These are phyloP conservation scores for Capsicum baccatum DNA, from an alignment of 257 asterid genomes.

Conservation along the genomic window DNA sequence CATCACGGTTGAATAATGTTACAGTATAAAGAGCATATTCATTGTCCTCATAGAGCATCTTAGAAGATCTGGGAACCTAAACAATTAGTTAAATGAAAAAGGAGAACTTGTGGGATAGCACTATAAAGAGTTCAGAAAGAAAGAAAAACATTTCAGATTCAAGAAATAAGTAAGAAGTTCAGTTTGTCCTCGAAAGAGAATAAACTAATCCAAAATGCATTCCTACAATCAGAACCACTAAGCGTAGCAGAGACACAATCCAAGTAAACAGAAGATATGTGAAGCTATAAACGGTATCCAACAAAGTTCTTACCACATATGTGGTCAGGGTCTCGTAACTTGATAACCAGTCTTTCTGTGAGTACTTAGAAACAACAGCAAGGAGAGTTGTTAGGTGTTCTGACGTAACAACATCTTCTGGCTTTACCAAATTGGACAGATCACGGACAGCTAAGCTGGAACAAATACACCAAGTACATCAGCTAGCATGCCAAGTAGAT, in stretches of 20 bases:
- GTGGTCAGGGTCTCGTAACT: conserved; percentile 71
- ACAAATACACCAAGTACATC: conserved; percentile 22
- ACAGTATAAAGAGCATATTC: conserved; percentile 84
- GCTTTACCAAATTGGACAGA: conserved; percentile 85
- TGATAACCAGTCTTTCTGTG: conserved; percentile 92
- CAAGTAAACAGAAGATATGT: conserved; percentile 1
- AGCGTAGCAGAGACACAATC: conserved; percentile 14
- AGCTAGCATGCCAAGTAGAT: background rate
- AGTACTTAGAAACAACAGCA: conserved; percentile 77
- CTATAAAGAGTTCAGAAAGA: background rate
- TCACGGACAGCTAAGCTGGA: conserved; percentile 94
- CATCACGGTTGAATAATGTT: conserved; percentile 84
- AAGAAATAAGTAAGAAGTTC: conserved; percentile 9
- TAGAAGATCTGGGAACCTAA: conserved; percentile 97
- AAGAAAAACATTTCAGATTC: conserved; percentile 1
- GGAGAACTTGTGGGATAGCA: conserved; percentile 33
- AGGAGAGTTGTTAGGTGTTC: conserved; percentile 86
- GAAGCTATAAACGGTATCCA: background rate
- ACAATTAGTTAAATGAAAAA: conserved; percentile 42
- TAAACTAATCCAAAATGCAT: background rate
- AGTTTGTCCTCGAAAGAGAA: conserved; percentile 6
- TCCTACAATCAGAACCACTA: background rate
- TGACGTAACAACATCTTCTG: conserved; percentile 65
- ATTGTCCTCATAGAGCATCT: conserved; percentile 84
- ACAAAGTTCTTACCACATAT: conserved; percentile 65